Evolutionary conservation across 495 filamentous ascomycete species (phyloP).

Genomic region (Trichoderma gamsii): DNA sequence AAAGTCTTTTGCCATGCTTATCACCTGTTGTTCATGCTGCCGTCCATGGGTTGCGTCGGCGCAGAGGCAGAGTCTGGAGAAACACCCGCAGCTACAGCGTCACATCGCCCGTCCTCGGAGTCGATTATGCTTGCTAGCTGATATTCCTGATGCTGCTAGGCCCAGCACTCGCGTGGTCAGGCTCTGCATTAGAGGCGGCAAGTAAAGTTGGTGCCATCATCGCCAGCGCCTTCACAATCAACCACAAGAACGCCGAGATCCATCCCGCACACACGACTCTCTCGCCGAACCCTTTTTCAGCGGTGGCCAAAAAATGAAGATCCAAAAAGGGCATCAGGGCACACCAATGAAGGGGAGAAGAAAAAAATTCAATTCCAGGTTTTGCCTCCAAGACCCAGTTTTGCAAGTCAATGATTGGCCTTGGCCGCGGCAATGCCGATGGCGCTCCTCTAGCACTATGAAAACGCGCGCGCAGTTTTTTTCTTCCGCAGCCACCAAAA

Average conservation of each 20-base stretch:
- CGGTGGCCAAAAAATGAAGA: background rate
- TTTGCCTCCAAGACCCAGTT: background rate
- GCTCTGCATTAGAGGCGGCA: background rate
- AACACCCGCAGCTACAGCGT: background rate
- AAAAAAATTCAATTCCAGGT: background rate
- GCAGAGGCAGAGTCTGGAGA: background rate
- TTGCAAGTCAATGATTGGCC: background rate
- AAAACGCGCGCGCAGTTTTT: background rate
- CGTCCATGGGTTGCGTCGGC: slow-evolving; percentile 7
- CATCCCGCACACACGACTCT: background rate
- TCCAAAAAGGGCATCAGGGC: too few species aligned
- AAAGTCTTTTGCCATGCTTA: background rate
- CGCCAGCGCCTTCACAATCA: background rate
- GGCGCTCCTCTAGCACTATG: background rate
- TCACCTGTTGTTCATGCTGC: background rate
- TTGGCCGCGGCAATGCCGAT: slow-evolving; percentile 7
- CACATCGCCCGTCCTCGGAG: slow-evolving; percentile 7
- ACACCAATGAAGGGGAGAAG: background rate
- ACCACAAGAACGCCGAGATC: slow-evolving; percentile 7
- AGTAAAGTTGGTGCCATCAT: background rate
- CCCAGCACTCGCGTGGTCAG: too few species aligned
- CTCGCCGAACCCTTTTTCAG: background rate
- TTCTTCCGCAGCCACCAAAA: background rate
- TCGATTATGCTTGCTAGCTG: background rate
- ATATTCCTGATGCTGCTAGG: too few species aligned